Evolutionary conservation across 1,284 basidiomycete genomes (phyloP).

Genomic region (Austroboletus niveus): DNA sequence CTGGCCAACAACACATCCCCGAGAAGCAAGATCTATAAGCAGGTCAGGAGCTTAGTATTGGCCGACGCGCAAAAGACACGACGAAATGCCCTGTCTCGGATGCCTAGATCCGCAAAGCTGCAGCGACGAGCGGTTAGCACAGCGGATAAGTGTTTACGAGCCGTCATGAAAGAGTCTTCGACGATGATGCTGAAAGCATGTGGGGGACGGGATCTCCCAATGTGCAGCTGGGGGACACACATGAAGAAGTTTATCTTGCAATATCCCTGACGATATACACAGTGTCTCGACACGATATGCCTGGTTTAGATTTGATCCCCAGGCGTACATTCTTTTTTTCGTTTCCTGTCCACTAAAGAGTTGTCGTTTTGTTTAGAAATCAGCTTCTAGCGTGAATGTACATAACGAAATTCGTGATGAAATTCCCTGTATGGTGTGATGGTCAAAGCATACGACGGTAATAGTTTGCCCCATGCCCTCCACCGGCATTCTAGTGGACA

Average conservation of each 20-base stretch:
- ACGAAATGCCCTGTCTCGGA: constrained; percentile 11
- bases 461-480: constrained; percentile 10
- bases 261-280: constrained; percentile 48
- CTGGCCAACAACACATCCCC: constrained; percentile 38
- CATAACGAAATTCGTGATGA: neutral
- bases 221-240: constrained; percentile 57
- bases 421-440: constrained; percentile 5
- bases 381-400: constrained; percentile 5
- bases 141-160: constrained; percentile 26
- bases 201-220: constrained; percentile 45
- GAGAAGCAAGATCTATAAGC: constrained; percentile 39
- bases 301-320: constrained; percentile 1
- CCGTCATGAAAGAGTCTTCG: constrained; percentile 38
- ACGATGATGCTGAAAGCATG: constrained; percentile 41
- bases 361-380: constrained; percentile 24
- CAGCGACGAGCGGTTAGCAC: constrained; percentile 10
- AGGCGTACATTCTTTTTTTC: constrained; percentile 3
- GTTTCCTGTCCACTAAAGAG: constrained; percentile 6
- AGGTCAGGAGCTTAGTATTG: constrained; percentile 41
- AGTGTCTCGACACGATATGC: neutral
- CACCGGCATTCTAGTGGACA: neutral
- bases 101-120: constrained; percentile 10
- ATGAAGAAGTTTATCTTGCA: constrained; percentile 64
- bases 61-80: constrained; percentile 16
- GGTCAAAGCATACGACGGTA: constrained; percentile 5